Evolutionary conservation across 2,329 filamentous ascomycete genomes (phyloP), one percentile per base, ranked within the genome.

Genomic region (Botrytis medusae): DNA sequence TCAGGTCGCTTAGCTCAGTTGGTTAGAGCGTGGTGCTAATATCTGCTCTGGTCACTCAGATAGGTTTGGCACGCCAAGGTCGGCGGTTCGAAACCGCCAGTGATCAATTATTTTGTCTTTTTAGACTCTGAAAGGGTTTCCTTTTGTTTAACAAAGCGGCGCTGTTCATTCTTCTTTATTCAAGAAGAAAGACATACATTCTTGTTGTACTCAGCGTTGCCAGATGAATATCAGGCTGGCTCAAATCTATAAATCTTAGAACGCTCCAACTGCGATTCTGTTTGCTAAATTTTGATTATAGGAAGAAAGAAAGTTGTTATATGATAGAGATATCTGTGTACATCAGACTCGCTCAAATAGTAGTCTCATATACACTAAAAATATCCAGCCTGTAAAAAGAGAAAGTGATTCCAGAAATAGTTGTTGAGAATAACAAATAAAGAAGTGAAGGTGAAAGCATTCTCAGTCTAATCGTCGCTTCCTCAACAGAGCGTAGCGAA

Each of bases 21-120:
- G 62, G 62, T 64, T 64, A 64, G 62, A 64, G 62, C 62, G 62
- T 64, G 62, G 62, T 64, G 62, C 62, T 64, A 64, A 64, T 64
- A 64, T 64, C n/a, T 32, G 32, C 12, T 5, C 62, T 46, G 60
- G 6, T 44, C 7, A 44, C 32, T 20, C n/a, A 10, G 29, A 29
- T 29, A 44, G n/a, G 42, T 9, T 44, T 18, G 16, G 8, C 6
- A 64, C 62, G 62, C 62, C 62, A 64, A 64, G 62, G 62, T 48
- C 62, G 62, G 18, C 18, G n/a, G 62, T 64, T 64, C 62, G 62
- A 64, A 14, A 42, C 62, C n/a, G 18, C 18, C 18, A 48, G 62
- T 48, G 62, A 48, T 64, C 62, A 64, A 8, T 32, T 32, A 1
- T 25, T 32, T 46, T 62, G 37, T 20, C 4, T 18, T 6, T 25